These are phyloP conservation scores for Deakozyma indianensis DNA, from an alignment of 805 yeast genomes.

Conservation along the genomic window DNA sequence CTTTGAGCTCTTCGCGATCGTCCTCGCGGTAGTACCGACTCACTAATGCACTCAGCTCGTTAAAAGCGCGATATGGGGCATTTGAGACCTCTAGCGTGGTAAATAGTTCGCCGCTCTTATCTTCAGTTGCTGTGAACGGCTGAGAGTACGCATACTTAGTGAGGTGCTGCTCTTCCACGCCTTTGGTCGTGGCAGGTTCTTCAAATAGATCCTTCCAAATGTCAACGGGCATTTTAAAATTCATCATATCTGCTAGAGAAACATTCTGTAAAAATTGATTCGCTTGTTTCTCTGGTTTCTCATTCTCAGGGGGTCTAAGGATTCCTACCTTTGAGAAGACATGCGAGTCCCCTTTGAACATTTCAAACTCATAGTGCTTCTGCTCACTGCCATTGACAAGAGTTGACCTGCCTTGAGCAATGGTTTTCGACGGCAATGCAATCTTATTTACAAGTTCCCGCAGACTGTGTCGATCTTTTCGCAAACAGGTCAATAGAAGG, in stretches of 20 bases:
- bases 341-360: background rate
- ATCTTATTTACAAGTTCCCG: background rate
- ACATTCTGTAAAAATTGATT: background rate
- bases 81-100: conserved; percentile 9
- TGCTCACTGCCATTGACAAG: background rate
- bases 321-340: conserved; percentile 3
- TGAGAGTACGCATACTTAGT: conserved; percentile 8
- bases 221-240: background rate
- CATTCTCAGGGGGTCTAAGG: conserved; percentile 1
- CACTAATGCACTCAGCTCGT: conserved; percentile 10
- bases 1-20: conserved; percentile 14
- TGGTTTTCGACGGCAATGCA: background rate
- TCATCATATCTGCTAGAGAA: background rate
- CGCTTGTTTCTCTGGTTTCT: background rate
- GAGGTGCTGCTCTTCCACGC: background rate
- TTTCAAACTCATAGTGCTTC: background rate
- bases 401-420: background rate
- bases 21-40: conserved; percentile 7
- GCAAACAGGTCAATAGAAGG: background rate
- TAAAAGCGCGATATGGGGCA: conserved; percentile 7
- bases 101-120: conserved; percentile 4
- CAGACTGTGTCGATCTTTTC: background rate
- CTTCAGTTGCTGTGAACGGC: conserved; percentile 9
- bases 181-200: background rate
- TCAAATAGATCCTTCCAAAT: conserved; percentile 1